A percentile compares a stretch with the other conserved stretches of the same genome.
These are phyloP conservation scores for Hylodesmum podocarpum DNA, from an alignment of 306 rosid species.

Conservation along the genomic window DNA sequence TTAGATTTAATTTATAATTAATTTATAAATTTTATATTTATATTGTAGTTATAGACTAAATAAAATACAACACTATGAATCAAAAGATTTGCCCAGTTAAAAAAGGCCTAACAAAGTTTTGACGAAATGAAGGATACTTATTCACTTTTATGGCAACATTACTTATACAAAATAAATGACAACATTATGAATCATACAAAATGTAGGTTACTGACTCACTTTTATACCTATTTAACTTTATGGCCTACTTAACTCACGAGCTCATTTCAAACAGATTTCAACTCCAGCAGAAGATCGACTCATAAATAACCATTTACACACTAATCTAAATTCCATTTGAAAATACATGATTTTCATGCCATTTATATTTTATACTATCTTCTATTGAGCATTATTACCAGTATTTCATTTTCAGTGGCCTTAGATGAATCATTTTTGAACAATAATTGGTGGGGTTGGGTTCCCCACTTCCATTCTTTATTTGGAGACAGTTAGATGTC, in stretches of 20 bases:
- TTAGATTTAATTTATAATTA: too few species aligned
- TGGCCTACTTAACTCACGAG: not conserved
- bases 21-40: too few species aligned
- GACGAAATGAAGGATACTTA: too few species aligned
- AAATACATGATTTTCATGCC: not conserved
- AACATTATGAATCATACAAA: too few species aligned
- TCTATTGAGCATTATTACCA: not conserved
- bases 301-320: not conserved
- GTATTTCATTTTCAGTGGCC: conserved; percentile 21
- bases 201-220: not conserved
- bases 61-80: too few species aligned
- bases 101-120: too few species aligned
- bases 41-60: too few species aligned
- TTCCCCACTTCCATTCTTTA: conserved; percentile 23
- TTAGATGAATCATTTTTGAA: conserved; percentile 12
- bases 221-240: not conserved
- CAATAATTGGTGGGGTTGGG: conserved; percentile 33
- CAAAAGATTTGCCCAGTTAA: too few species aligned
- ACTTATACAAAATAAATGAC: too few species aligned
- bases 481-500: conserved; percentile 11
- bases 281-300: not conserved
- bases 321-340: not conserved
- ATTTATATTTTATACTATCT: not conserved
- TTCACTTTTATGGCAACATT: too few species aligned
- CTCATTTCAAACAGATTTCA: not conserved